These are phyloP conservation scores for Pestalotiopsis sp. DNA, from an alignment of 2,329 filamentous ascomycete genomes.

Conservation along the genomic window DNA sequence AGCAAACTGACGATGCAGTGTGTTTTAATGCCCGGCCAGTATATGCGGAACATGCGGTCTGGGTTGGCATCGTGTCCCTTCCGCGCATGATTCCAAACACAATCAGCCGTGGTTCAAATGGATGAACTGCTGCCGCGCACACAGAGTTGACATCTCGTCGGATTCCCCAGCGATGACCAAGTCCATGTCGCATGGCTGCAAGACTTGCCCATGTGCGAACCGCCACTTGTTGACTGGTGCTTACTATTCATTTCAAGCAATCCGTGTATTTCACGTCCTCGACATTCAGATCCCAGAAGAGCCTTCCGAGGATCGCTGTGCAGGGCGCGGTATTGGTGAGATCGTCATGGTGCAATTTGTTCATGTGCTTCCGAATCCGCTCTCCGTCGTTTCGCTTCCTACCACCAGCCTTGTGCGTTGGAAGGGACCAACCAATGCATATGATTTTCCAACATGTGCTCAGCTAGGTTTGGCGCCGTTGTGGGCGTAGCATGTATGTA, in stretches of 20 bases:
- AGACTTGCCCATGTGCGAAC: not conserved
- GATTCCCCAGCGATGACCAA: not conserved
- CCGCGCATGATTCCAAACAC: conserved; percentile 3
- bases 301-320: not conserved
- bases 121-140: not conserved
- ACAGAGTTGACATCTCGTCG: not conserved
- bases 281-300: no score
- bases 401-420: not conserved
- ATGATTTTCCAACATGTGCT: conserved; percentile 12
- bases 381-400: not conserved
- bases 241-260: conserved; percentile 3
- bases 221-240: not conserved
- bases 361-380: conserved; percentile 12
- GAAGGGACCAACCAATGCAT: not conserved
- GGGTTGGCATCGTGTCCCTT: conserved; percentile 7
- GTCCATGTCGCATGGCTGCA: not conserved
- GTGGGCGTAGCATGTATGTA: not conserved
- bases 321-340: conserved; percentile 13
- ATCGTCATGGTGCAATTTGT: conserved; percentile 12
- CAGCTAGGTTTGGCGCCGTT: conserved; percentile 17
- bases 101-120: not conserved
- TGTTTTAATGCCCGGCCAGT: not conserved
- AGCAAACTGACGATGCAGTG: not conserved
- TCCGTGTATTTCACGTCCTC: not conserved
- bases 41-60: conserved; percentile 14